Base-by-base conservation (phyloP, 2,329 filamentous ascomycete genomes). In the Aureobasidium namibiae region DNA sequence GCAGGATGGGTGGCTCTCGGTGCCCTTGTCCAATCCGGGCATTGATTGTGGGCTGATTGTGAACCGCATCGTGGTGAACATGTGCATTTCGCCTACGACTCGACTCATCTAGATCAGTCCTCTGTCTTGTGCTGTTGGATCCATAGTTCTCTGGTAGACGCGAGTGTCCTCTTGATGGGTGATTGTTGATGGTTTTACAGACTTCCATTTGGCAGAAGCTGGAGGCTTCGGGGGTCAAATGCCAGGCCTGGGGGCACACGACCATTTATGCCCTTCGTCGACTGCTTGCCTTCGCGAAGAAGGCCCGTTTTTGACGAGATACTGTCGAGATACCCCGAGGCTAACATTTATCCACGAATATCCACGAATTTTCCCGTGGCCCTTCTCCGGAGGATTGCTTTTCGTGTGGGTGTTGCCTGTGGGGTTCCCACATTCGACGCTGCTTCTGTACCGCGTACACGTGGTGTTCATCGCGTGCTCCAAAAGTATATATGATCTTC, bases 241-340 rank as follows among this genome's bases (percentile, higher is more conserved):
- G 23, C 7, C 44, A 59, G 38, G 39, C 13, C 38, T 42, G 46
- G 57, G 57, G 57, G 33, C 46, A 44, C 57, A 45, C 57, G 45
- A 52, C 26, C 57, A 52, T 59, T 59, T 59, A 49, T 53, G 52
- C 39, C 46, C 48, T 59, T 53, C 21, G 29, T 45, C 46, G 16
- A 53, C 44, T 36, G 29, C 45, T 41, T 49, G 34, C 56, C 31
- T 38, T 54, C n/a, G n/a, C 57, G 39, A 53, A 59, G 39, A 59
- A 59, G 57, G 57, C 57, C 57, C 57, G 57, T 52, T 59, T 59
- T 23, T 39, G 39, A 42, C n/a, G n/a, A 52, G 36, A 59, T 31
- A 34, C 48, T 41, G 18, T 39, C 52, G 26, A 45, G 26, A 59
- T 59, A 50, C 57, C 57, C 57, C 57, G 57, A 59, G 57, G 57